A percentile compares a stretch with the other conserved stretches of the same genome.
These are phyloP conservation scores for Aspergillus caelatus DNA, from an alignment of 2,329 filamentous ascomycete species.

Conservation along the genomic window DNA sequence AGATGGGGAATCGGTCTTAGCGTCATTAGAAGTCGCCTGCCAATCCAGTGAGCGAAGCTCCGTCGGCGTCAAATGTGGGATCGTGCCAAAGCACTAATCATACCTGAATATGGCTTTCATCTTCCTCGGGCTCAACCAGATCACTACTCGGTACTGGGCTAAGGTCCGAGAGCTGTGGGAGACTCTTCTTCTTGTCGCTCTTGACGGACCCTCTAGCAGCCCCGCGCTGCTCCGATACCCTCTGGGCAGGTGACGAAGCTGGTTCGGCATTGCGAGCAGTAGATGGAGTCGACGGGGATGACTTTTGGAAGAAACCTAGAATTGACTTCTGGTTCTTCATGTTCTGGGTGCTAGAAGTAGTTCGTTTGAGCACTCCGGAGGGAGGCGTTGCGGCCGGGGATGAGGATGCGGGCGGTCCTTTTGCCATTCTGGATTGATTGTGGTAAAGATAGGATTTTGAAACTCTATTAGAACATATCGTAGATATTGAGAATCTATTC, in stretches of 20 bases:
- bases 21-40: conserved; percentile 32
- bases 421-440: conserved; percentile 37
- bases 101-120: conserved; percentile 51
- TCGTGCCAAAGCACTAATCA: conserved; percentile 48
- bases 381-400: conserved; percentile 39
- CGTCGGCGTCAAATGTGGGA: conserved; percentile 39
- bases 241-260: conserved; percentile 40
- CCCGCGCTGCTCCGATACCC: conserved; percentile 34
- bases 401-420: conserved; percentile 38
- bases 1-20: conserved; percentile 69
- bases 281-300: conserved; percentile 50
- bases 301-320: conserved; percentile 75
- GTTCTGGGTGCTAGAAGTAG: conserved; percentile 45
- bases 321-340: conserved; percentile 71
- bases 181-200: conserved; percentile 51
- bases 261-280: conserved; percentile 33
- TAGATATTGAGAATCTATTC: background rate
- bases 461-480: background rate
- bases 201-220: conserved; percentile 43
- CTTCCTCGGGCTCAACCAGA: conserved; percentile 68
- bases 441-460: conserved; percentile 5
- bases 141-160: conserved; percentile 85
- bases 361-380: conserved; percentile 41
- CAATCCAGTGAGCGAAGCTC: conserved; percentile 39
- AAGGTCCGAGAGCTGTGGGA: conserved; percentile 50